Percentiles rank a stretch among this genome's conserved stretches.
These are phyloP conservation scores for Colletotrichum sp. DNA, from an alignment of 2,329 filamentous ascomycete genomes.

Conservation along the genomic window DNA sequence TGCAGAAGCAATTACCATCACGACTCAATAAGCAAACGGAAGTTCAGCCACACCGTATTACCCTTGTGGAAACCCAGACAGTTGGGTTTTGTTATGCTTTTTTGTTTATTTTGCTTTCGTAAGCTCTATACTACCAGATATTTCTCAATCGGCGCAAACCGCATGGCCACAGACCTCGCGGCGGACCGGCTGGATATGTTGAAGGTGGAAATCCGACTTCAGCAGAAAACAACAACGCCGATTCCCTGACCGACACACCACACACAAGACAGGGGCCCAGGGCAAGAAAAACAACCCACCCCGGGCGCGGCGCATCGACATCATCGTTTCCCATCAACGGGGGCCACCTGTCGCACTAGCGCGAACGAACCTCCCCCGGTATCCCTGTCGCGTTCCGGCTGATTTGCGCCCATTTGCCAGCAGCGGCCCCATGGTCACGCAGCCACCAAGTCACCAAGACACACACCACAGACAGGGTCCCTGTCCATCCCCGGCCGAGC, in stretches of 20 bases:
- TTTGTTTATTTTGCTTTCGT: neutral
- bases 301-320: constrained; percentile 19
- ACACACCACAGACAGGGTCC: constrained; percentile 7
- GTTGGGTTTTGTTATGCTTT: neutral
- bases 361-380: constrained; percentile 23
- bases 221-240: neutral
- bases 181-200: neutral
- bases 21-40: neutral
- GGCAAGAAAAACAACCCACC: neutral
- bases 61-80: neutral
- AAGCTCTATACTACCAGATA: neutral
- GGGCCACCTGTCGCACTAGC: constrained; percentile 23
- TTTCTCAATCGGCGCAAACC: neutral
- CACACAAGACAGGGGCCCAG: neutral
- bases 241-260: neutral
- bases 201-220: neutral
- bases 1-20: neutral
- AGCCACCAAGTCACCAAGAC: constrained; percentile 17
- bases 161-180: neutral
- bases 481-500: constrained; percentile 5
- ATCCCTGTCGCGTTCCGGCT: constrained; percentile 22
- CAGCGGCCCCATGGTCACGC: constrained; percentile 19
- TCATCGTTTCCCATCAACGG: constrained; percentile 21
- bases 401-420: constrained; percentile 22
- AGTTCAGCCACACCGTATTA: neutral